Conservation (phyloP, 2,329 filamentous ascomycete genomes). For the Chrysoporthe puriensis region DNA sequence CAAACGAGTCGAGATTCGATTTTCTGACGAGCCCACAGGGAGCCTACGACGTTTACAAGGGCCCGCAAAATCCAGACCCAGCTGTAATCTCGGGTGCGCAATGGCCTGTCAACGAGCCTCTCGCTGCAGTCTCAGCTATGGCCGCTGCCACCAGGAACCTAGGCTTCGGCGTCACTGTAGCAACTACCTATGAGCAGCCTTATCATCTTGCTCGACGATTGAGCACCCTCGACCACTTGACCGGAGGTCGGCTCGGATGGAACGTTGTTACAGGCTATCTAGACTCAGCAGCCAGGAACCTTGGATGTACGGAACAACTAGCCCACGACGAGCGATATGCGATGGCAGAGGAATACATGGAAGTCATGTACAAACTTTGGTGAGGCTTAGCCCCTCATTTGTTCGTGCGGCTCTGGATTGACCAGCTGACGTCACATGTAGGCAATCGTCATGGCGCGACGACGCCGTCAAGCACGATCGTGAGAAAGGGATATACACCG, state of each 20-base stretch:
- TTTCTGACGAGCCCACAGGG: slow-evolving; percentile 39
- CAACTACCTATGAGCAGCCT: slow-evolving; percentile 72
- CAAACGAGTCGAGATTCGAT: neutral
- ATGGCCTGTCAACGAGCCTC: slow-evolving; percentile 72
- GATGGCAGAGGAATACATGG: slow-evolving; percentile 66
- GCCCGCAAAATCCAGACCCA: slow-evolving; percentile 58
- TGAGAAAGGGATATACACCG: slow-evolving; percentile 59
- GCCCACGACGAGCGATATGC: slow-evolving; percentile 68
- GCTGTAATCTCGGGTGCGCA: slow-evolving; percentile 67
- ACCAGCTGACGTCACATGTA: slow-evolving; percentile 35
- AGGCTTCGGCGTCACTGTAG: slow-evolving; percentile 71
- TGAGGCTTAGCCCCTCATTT: neutral
- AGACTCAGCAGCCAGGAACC: slow-evolving; percentile 69
- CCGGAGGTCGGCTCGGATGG: slow-evolving; percentile 63
- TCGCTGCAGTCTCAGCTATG: slow-evolving; percentile 69
- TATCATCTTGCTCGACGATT: slow-evolving; percentile 69
- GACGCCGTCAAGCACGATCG: slow-evolving; percentile 67
- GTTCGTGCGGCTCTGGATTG: neutral
- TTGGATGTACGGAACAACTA: slow-evolving; percentile 49
- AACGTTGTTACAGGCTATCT: slow-evolving; percentile 74
- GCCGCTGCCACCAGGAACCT: slow-evolving; percentile 70
- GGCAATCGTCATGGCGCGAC: slow-evolving; percentile 63
- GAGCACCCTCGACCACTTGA: slow-evolving; percentile 70
- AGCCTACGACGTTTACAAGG: slow-evolving; percentile 72
- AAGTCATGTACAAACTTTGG: slow-evolving; percentile 65